Base-by-base conservation (phyloP, 441 rosid species). In the Capsella rubella region DNA sequence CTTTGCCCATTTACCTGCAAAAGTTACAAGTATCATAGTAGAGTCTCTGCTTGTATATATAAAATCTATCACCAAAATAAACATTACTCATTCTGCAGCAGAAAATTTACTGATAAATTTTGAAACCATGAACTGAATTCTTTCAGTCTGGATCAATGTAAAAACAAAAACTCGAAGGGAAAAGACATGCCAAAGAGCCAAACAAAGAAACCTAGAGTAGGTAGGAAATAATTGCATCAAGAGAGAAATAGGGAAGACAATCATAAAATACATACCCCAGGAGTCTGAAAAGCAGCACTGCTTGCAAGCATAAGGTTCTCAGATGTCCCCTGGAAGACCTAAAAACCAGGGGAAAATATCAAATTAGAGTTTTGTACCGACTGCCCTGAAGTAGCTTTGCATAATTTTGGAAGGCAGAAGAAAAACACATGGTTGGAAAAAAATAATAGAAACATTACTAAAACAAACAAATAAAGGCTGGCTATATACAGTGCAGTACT, bases 1-100 rank as follows among this genome's bases (percentile, higher is more conserved):
- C 97, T 84, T 72, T 94, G 97, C 74, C 87, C 84, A 80, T 68
- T 87, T 11, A 64, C 83, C 97, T 94, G 84, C 52, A 69, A 59
- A 65, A 59, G 5, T 54, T 46, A 28, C 15, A 56, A 50, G 43
- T 27, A 62, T 16, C 59, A 55, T 27, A 54, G 6, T 47, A 55
- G 6, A 63, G 71, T 39, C 34, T 56, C 71, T 54, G 51, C 40
- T 55, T 11, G 21, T 69, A 25, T 15, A 8, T 15, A 0, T 12
- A 16, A 16, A 54, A 34, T 29, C 43, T 31, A 76, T 47, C 45
- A 43, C 12, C 27, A 47, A 63, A 52, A 45, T 13, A 39, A 39
- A 39, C 42, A 39, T 10, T 14, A 12, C 53, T 62, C 74, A 54
- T 46, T 69, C 53, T 61, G 13, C 64, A 45, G 68, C 64, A 52